Conservation (phyloP, 1,139 yeast species). For the Kodamaea derodonti region DNA sequence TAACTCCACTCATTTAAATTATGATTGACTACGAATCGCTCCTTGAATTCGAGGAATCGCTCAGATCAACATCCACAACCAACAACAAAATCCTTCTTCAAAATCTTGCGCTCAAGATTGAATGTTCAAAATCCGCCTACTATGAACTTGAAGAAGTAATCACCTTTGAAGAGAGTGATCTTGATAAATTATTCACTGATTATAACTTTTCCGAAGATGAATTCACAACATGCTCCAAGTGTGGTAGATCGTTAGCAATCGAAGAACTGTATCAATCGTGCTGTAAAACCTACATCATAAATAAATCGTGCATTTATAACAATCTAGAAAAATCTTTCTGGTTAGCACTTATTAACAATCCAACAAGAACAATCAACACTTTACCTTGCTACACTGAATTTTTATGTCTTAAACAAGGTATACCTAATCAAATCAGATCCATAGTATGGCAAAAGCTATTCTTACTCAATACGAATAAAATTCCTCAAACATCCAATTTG, state of each 20-base stretch:
- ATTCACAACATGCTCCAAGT: slow-evolving; percentile 33
- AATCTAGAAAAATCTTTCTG: slow-evolving; percentile 40
- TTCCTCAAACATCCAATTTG: slow-evolving; percentile 35
- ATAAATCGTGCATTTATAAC: slow-evolving; percentile 18
- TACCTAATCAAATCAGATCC: slow-evolving; percentile 37
- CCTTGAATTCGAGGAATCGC: slow-evolving; percentile 42
- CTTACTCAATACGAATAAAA: slow-evolving; percentile 24
- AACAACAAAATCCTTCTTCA: slow-evolving; percentile 19
- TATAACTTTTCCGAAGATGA: slow-evolving; percentile 32
- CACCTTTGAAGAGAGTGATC: slow-evolving; percentile 13
- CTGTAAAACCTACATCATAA: slow-evolving; percentile 17
- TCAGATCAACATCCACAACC: slow-evolving; percentile 20
- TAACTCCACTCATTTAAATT: too few species aligned
- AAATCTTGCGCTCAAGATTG: slow-evolving; percentile 33
- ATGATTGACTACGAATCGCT: slow-evolving; percentile 32
- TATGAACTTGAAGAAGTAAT: slow-evolving; percentile 9
- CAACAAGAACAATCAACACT: slow-evolving; percentile 42
- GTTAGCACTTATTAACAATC: slow-evolving; percentile 43
- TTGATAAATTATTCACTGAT: slow-evolving; percentile 15
- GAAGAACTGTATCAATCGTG: slow-evolving; percentile 15
- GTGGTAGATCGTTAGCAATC: slow-evolving; percentile 21
- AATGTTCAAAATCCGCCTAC: slow-evolving; percentile 18
- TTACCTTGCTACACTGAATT: slow-evolving; percentile 47
- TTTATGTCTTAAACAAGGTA: slow-evolving; percentile 37
- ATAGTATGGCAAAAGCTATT: slow-evolving; percentile 37